Conservation (phyloP, 495 filamentous ascomycete genomes). For the Penicillium macrosclerotiorum region DNA sequence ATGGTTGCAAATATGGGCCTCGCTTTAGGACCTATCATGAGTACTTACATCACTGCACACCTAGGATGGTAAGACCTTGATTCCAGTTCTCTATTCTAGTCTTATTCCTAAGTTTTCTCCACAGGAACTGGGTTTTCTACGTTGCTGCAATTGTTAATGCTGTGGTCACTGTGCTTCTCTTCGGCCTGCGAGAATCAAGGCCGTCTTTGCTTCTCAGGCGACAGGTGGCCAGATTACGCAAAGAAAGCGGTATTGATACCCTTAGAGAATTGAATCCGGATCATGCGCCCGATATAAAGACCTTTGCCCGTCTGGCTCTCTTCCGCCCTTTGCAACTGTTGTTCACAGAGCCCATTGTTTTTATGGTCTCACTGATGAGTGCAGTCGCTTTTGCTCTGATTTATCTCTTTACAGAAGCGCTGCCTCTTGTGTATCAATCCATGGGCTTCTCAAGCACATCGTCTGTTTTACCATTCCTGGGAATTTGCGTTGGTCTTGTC, state of each 20-base stretch:
- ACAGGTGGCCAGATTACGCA: conserved; percentile 23
- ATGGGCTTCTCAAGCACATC: conserved; percentile 28
- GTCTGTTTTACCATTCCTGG: conserved; percentile 40
- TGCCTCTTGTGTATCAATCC: conserved; percentile 32
- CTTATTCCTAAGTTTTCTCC: background rate
- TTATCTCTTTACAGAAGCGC: conserved; percentile 47
- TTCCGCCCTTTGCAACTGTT: conserved; percentile 36
- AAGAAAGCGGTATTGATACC: conserved; percentile 18
- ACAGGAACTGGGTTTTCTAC: conserved; percentile 43
- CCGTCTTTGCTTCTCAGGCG: conserved; percentile 31
- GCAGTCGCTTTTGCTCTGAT: conserved; percentile 35
- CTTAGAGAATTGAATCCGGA: conserved; percentile 34
- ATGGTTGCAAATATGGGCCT: conserved; percentile 39
- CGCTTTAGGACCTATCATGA: conserved; percentile 41
- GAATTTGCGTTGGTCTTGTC: conserved; percentile 19
- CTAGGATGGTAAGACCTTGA: conserved; percentile 30
- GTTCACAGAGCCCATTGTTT: conserved; percentile 45
- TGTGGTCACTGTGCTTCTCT: conserved; percentile 27
- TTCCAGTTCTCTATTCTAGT: conserved; percentile 4
- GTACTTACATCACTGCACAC: conserved; percentile 33
- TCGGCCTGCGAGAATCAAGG: conserved; percentile 39
- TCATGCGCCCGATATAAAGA: conserved; percentile 22
- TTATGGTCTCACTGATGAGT: conserved; percentile 27
- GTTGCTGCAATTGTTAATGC: conserved; percentile 36
- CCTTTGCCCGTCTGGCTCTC: conserved; percentile 30